These are phyloP conservation scores for Pythium vanterpoolii DNA, from an alignment of 352 stramenopile genomes.

Conservation along the genomic window DNA sequence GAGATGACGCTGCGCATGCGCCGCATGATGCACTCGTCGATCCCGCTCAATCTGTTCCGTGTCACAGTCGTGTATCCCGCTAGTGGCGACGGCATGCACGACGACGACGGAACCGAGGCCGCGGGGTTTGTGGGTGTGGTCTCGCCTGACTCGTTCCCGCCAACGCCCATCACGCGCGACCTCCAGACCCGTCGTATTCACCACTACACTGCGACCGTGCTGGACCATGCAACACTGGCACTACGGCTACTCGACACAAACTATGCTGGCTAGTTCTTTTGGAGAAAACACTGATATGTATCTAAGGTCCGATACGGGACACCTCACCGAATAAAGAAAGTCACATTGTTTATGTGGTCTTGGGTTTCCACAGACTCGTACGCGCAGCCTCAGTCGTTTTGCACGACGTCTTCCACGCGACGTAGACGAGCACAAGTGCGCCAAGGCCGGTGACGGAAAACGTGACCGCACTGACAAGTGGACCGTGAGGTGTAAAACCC, in stretches of 20 bases:
- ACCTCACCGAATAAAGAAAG: background rate
- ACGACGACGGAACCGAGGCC: constrained; percentile 23
- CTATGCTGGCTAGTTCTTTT: constrained; percentile 12
- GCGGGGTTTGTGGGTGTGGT: constrained; percentile 44
- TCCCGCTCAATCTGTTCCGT: constrained; percentile 76
- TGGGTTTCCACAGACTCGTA: constrained; percentile 9
- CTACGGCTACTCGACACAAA: constrained; percentile 53
- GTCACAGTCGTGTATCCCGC: constrained; percentile 45
- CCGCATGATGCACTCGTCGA: constrained; percentile 77
- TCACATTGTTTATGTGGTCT: background rate
- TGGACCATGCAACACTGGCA: constrained; percentile 72
- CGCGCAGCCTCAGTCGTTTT: background rate
- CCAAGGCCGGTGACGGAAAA: constrained; percentile 22
- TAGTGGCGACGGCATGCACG: constrained; percentile 6
- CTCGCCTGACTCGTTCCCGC: constrained; percentile 76
- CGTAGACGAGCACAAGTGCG: constrained; percentile 21
- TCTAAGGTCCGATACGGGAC: background rate
- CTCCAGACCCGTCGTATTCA: constrained; percentile 68
- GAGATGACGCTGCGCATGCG: constrained; percentile 67
- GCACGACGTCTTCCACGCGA: background rate
- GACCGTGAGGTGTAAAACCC: constrained; percentile 15
- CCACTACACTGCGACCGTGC: constrained; percentile 69
- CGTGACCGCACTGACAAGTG: constrained; percentile 22
- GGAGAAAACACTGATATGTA: background rate
- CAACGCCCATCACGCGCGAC: constrained; percentile 74